Evolutionary conservation across 495 filamentous ascomycete genomes (phyloP).

Genomic region (Hypoxylon lienhwacheense): DNA sequence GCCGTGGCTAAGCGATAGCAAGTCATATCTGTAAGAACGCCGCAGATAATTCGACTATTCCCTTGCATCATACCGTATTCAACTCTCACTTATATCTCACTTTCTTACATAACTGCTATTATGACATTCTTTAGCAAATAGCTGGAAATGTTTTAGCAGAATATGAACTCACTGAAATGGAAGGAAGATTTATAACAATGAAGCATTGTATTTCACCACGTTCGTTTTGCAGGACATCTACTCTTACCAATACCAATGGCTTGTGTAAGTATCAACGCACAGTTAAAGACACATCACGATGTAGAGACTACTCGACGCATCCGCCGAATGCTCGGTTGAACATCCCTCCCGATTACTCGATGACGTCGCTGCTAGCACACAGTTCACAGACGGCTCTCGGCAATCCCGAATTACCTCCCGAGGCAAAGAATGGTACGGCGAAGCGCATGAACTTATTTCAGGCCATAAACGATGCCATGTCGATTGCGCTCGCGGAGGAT

Average conservation of each 20-base stretch:
- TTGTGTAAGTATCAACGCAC: conserved; percentile 8
- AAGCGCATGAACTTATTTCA: conserved; percentile 90
- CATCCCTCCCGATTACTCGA: conserved; percentile 83
- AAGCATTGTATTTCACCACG: conserved; percentile 24
- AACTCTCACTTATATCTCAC: too few species aligned
- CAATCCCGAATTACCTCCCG: conserved; percentile 63
- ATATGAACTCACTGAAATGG: conserved; percentile 25
- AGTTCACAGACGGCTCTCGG: conserved; percentile 67
- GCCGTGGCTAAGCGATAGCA: conserved; percentile 38
- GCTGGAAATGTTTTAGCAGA: too few species aligned
- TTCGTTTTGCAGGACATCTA: conserved; percentile 23
- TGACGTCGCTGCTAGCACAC: conserved; percentile 79
- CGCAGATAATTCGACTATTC: conserved; percentile 14
- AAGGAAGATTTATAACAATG: conserved; percentile 11
- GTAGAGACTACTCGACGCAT: conserved; percentile 49
- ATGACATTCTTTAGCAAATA: conserved; percentile 1
- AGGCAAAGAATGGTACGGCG: conserved; percentile 68
- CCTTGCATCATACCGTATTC: too few species aligned
- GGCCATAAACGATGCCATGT: conserved; percentile 86
- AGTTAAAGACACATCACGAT: not conserved
- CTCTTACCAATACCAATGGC: not conserved
- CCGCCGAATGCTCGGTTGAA: conserved; percentile 68
- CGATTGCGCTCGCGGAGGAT: conserved; percentile 78
- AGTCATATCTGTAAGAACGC: conserved; percentile 27
- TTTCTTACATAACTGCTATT: conserved; percentile 4